Evolutionary conservation across 352 stramenopile species (phyloP), one percentile per base, ranked within the genome.

Genomic region (Phytophthora lateralis): DNA sequence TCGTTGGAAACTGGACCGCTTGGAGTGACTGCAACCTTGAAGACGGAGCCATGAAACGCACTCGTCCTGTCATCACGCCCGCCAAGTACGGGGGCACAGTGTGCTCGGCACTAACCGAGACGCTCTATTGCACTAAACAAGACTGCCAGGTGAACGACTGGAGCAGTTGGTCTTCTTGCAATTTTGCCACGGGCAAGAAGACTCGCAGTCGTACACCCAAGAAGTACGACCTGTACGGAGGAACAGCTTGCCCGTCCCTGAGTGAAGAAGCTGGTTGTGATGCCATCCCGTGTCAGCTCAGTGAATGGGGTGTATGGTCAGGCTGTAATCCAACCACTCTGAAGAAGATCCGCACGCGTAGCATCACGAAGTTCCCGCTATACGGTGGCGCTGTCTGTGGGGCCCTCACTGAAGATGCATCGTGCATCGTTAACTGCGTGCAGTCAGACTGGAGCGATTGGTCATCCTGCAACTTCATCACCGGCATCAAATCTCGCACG

Each of bases 61-160:
- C 65, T 2, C 73, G 78, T 0, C 29, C 46, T 6, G 51, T 88
- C 6, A 8, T 57, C 0, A 64, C 71, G 0, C 1, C 48, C 10
- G 21, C 60, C 1, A 56, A 69, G 18, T 85, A 82, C 32, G 66
- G 59, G 8, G 77, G 62, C 1, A 18, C 17, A 1, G 55, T 24
- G 0, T 84, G 77, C 12, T 69, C 64, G 3, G 24, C 54, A 1
- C 24, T 68, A 6, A 54, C 60, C 15, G 52, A 87, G 10, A 51
- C 54, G 0, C 18, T 66, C 8, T 64, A 70, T 11, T 87, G 77
- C 61, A 53, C 27, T 8, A 60, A 57, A 27, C 65, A 80, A 17
- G 43, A 89, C 57, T 90, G 81, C 32, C 55, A 74, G 30, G 44
- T 90, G 27, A 80, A 73, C 63, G 63, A 72, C 4, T 91, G 73